Evolutionary conservation across 352 stramenopile species (phyloP), one percentile per base, ranked within the genome.

Genomic region (Globisporangium polare): DNA sequence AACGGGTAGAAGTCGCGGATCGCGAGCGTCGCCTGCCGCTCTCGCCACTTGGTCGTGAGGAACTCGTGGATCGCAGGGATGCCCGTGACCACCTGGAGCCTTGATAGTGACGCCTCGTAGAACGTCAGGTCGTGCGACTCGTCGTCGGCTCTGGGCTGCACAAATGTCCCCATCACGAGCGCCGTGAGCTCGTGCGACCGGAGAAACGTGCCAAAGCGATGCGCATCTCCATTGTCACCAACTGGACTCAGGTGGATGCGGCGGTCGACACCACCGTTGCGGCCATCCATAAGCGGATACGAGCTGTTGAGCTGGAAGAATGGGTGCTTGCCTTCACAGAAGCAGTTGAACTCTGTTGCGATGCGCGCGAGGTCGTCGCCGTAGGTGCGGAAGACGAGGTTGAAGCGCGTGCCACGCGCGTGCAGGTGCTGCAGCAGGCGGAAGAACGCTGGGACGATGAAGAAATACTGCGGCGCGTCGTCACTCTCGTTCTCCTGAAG

Each of bases 361-460:
- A 93, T 80, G 20, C 74, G 75, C 60, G 74, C 67, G 13, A 93
- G 59, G 41, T 93, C 84, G 57, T 93, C 72, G 3, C 84, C 84
- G 45, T 70, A 93, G 2, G 84, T 93, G 7, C 84, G 81, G 57
- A 93, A 93, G 35, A 93, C 79, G 51, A 93, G 67, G 62, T 88
- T 90, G 64, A 89, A 93, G n/a, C 39, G 64, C 4, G 71, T 63
- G 42, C 73, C 60, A 3, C 77, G 66, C 15, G 53, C 52, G 35
- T 91, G 76, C 15, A 91, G 62, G 43, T 75, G 69, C 63, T 78
- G 63, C 41, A 93, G 33, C 12, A 93, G 56, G 10, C 51, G 59
- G 55, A 90, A 88, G 52, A 93, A 91, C 8, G 80, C 75, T 5
- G 82, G 78, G 24, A 93, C 65, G 18, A 92, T 77, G 57, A 90